These are phyloP conservation scores for Colletotrichum camelliae DNA, from an alignment of 2,329 filamentous ascomycete species.

Conservation along the genomic window DNA sequence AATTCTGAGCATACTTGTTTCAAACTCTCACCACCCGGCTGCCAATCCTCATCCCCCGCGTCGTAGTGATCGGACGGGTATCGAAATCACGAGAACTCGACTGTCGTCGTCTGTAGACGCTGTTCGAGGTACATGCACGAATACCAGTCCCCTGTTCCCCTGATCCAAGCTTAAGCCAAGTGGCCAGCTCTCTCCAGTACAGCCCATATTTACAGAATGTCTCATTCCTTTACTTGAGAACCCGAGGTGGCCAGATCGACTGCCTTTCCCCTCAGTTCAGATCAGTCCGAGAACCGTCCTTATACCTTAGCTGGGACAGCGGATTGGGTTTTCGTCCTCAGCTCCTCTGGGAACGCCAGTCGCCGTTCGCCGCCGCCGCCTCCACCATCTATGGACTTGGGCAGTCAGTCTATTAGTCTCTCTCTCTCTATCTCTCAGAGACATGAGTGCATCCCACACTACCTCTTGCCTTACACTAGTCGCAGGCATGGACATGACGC, in stretches of 20 bases:
- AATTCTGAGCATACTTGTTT: conserved; percentile 14
- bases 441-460: conserved; percentile 6
- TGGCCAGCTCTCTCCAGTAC: not conserved
- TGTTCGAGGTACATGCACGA: not conserved
- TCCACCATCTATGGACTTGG: conserved; percentile 8
- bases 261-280: not conserved
- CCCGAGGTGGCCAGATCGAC: not conserved
- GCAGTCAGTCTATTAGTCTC: not conserved
- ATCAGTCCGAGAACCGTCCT: not conserved
- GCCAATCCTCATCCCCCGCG: not conserved
- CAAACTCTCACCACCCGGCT: conserved; percentile 6
- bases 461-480: conserved; percentile 1
- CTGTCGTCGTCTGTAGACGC: not conserved
- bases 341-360: not conserved
- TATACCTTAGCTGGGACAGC: not conserved
- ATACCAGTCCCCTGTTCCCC: not conserved
- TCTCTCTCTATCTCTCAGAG: not conserved
- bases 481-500: conserved; percentile 8
- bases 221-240: conserved; percentile 14
- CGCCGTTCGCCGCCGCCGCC: conserved; percentile 13
- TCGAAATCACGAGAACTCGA: not conserved
- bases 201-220: conserved; percentile 10
- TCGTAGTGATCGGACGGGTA: not conserved
- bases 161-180: not conserved
- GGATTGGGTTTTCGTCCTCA: not conserved